Conservation (phyloP, 768 basidiomycete genomes). For the Hydnomerulius pinastri region DNA sequence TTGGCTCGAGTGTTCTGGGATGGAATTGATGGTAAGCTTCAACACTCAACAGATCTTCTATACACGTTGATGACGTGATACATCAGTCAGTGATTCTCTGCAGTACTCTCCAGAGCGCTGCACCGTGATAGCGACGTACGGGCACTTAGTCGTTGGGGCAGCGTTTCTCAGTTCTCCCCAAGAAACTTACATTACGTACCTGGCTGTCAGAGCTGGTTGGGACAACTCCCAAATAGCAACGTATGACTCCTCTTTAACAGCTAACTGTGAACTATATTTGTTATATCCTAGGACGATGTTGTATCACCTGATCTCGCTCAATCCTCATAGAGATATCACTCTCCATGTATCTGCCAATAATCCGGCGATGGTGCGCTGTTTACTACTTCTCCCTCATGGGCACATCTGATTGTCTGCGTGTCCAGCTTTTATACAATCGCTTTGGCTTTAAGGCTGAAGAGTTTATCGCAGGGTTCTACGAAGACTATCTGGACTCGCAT, state of each 20-base stretch:
- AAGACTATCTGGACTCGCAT: constrained; percentile 69
- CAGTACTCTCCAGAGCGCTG: constrained; percentile 68
- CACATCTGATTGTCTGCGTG: background rate
- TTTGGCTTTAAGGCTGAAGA: constrained; percentile 90
- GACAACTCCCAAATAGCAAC: constrained; percentile 78
- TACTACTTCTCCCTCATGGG: background rate
- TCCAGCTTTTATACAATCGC: constrained; percentile 75
- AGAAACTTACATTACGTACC: constrained; percentile 82
- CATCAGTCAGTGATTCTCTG: constrained; percentile 67
- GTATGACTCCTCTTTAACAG: constrained; percentile 36
- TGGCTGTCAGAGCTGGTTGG: constrained; percentile 80
- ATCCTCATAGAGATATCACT: constrained; percentile 76
- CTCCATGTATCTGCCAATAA: constrained; percentile 83
- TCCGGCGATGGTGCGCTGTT: constrained; percentile 64
- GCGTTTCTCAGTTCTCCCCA: constrained; percentile 77
- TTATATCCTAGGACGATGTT: constrained; percentile 61
- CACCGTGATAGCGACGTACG: constrained; percentile 77
- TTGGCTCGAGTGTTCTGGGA: constrained; percentile 72
- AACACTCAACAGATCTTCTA: constrained; percentile 1
- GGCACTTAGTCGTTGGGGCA: constrained; percentile 68
- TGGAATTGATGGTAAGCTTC: constrained; percentile 65
- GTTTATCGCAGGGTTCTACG: constrained; percentile 81
- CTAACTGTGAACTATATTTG: background rate
- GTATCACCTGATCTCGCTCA: constrained; percentile 70
- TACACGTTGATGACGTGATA: background rate